A percentile compares a stretch with the other conserved stretches of the same genome.
Conservation (phyloP, 495 filamentous ascomycete species). For the Penicillium cosmopolitanum region DNA sequence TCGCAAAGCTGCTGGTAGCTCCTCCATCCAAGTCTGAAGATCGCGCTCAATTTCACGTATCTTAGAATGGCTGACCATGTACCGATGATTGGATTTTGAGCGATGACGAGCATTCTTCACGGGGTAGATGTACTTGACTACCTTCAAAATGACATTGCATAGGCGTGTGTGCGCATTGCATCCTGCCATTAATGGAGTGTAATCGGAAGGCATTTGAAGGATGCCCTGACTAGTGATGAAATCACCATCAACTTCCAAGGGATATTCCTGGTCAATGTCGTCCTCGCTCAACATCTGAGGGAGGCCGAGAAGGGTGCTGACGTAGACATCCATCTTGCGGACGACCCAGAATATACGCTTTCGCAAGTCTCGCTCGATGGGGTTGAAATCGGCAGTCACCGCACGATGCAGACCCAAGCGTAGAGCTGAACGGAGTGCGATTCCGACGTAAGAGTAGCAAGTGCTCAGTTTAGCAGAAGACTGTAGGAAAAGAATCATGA, state of each 20-base stretch:
- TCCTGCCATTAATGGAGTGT: constrained; percentile 74
- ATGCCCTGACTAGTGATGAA: constrained; percentile 83
- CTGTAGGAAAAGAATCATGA: constrained; percentile 93
- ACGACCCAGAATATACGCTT: constrained; percentile 89
- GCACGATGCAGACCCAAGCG: constrained; percentile 88
- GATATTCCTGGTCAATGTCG: constrained; percentile 89
- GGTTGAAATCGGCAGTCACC: constrained; percentile 73
- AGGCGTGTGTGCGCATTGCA: constrained; percentile 84
- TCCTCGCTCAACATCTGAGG: constrained; percentile 83
- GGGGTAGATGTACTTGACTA: constrained; percentile 89
- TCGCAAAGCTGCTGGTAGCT: constrained; percentile 72
- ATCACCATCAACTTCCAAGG: constrained; percentile 85
- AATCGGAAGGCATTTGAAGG: constrained; percentile 71
- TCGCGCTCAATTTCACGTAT: constrained; percentile 91
- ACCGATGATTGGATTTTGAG: constrained; percentile 61
- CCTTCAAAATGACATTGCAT: constrained; percentile 78
- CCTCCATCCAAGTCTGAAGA: constrained; percentile 81
- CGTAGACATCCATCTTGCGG: constrained; percentile 92
- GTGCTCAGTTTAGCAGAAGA: constrained; percentile 88
- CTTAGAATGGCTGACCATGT: constrained; percentile 84
- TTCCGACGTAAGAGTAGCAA: constrained; percentile 91
- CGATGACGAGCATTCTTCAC: constrained; percentile 65
- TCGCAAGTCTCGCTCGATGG: constrained; percentile 81
- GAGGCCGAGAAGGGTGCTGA: constrained; percentile 84
- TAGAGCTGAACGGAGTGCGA: constrained; percentile 82